Evolutionary conservation across 2,329 filamentous ascomycete genomes (phyloP), one percentile per base, ranked within the genome.

Genomic region (Penicillium sclerotigenum): DNA sequence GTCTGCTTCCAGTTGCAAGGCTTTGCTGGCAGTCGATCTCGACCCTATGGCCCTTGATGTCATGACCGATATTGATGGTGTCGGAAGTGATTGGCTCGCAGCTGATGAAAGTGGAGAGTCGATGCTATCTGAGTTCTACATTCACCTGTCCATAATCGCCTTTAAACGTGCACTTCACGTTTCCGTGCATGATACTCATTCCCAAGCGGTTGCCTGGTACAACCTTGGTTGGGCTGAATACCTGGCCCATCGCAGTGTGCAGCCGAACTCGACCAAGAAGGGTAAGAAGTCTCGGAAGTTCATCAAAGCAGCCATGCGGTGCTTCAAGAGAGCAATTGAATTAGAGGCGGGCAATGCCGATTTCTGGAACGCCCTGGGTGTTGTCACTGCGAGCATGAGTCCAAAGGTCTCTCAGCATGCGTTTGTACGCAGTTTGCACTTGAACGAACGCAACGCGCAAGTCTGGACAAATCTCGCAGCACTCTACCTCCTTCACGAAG

Each of bases 141-240:
- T 95, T 0, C 83, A 89, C 58, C 85, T 88, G 14, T 84, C 88
- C 0, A 89, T 97, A 28, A 77, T 97, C 18, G 89, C 90, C 6
- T 90, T 95, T 72, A 99, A 97, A 72, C 84, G 90, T 60, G 91
- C 91, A 8, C 86, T 97, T 14, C 78, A 88, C 63, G 83, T 86
- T 37, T 88, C 87, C 16, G 78, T 85, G 0, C 79, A 86, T 56
- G 92, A 99, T 68, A 71, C 84, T 8, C 90, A 97, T 71, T 92
- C 93, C 4, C 92, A 95, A 73, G 90, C 94, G 1, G 90, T 97
- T n/a, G 90, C 92, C 0, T 94, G 93, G 82, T 99, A 96, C 75
- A 99, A 99, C 67, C 79, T 99, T 18, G 94, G 94, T 40, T 97
- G 92, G 90, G 89, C 90, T 1, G 94, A 99, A 71, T 86, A 94